These are phyloP conservation scores for Wickerhamiella spandovensis DNA, from an alignment of 805 yeast genomes.

Conservation along the genomic window DNA sequence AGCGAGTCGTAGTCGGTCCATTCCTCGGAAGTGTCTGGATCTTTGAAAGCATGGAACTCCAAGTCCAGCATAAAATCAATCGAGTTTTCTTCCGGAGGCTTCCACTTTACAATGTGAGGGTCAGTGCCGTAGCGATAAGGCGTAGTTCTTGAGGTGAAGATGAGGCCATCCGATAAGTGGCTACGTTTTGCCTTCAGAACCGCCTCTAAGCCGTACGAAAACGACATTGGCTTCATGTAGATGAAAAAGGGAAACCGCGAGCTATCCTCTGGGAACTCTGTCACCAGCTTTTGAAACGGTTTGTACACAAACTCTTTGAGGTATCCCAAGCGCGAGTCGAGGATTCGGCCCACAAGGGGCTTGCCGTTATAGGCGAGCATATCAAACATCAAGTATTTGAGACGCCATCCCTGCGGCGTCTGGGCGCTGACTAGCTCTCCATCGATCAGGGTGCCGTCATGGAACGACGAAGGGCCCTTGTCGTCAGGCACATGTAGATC, in stretches of 20 bases:
- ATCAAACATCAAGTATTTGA: constrained; percentile 80
- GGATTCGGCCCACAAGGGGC: constrained; percentile 51
- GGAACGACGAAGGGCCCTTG: constrained; percentile 41
- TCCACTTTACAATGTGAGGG: constrained; percentile 80
- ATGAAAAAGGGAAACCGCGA: constrained; percentile 72
- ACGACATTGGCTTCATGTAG: constrained; percentile 77
- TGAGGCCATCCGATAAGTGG: constrained; percentile 87
- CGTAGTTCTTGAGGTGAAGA: constrained; percentile 80
- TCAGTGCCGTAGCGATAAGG: constrained; percentile 89
- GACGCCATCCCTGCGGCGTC: constrained; percentile 23
- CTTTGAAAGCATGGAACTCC: constrained; percentile 44
- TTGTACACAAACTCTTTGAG: constrained; percentile 66
- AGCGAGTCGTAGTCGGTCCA: constrained; percentile 47
- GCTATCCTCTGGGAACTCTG: constrained; percentile 58
- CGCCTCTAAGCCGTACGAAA: constrained; percentile 61
- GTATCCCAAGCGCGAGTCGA: constrained; percentile 77
- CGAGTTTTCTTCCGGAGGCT: constrained; percentile 90
- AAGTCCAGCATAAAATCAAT: constrained; percentile 70
- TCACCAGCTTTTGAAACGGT: constrained; percentile 66
- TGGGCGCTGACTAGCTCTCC: constrained; percentile 69
- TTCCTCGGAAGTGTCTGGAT: constrained; percentile 42
- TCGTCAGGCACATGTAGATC: constrained; percentile 61
- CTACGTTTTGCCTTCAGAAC: constrained; percentile 62
- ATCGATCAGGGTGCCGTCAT: constrained; percentile 80
- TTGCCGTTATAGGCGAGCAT: constrained; percentile 74